Base-by-base conservation (phyloP, 129 eudicot genomes). In the Saussurea involucrata region DNA sequence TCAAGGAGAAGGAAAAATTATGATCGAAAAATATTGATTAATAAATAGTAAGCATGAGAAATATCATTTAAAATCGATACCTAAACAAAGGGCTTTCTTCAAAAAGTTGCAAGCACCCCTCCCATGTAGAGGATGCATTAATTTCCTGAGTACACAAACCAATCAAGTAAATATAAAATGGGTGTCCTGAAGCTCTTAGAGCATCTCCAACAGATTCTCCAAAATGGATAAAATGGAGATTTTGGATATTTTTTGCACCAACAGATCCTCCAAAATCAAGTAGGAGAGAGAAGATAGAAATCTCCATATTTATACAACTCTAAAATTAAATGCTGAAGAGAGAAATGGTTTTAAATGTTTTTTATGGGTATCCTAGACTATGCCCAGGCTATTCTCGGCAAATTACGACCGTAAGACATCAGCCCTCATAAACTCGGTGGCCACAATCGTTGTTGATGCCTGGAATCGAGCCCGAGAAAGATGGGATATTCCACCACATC, bases 11-110 rank as follows among this genome's bases (percentile, higher is more conserved):
- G 11, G 32, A 44, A 28, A 44, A 20, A 21, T 7, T 5, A 68
- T 20, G 58, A 46, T 12, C 13, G 24, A 20, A 68, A 3, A 13
- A 15, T n/a, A 32, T 6, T 33, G 13, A 10, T 34, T 27, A 53
- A 17, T 11, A 57, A 53, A 17, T 11, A 57, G 8, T 33, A 25
- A 64, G 63, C 24, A 63, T 64, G 18, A 63, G 37, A 34, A 12
- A n/a, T 64, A 8, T 42, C 67, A 6, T 53, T 66, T 72, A 17
- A 25, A 33, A 42, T 22, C 46, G 71, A 13, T 81, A 94, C 98
- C 97, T 88, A 88, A 86, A 95, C 81, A 90, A 97, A 8, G 92
- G 86, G 85, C 87, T 86, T 75, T 88, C 96, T 82, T 95, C 97
- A 78, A 95, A 75, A 74, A 91, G 87, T 83, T 72, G 83, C 76